A percentile compares a stretch with the other conserved stretches of the same genome.
phyloP scores from a whole-genome alignment of 352 stramenopile species.

The Globisporangium ultimum region DNA sequence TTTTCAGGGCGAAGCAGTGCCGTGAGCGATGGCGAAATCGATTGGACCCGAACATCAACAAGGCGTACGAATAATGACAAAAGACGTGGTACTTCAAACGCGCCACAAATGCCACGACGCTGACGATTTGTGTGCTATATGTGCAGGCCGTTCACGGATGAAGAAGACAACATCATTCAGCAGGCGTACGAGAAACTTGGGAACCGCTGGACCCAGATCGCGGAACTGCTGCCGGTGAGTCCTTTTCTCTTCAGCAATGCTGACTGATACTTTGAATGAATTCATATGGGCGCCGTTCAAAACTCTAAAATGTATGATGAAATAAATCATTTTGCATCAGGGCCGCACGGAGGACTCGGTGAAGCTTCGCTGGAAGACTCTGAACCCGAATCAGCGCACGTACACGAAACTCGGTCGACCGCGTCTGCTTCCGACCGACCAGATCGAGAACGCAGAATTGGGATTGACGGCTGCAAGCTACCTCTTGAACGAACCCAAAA shows the following conservation, averaged over 20 bases:
- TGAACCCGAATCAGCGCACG: conserved; percentile 79
- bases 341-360: conserved; percentile 78
- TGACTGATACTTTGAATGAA: background rate
- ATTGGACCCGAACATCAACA: conserved; percentile 92
- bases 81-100: background rate
- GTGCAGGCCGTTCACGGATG: conserved; percentile 52
- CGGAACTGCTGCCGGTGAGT: conserved; percentile 64
- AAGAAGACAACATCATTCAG: conserved; percentile 71
- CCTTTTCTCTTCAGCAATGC: background rate
- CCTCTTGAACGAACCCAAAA: conserved; percentile 4
- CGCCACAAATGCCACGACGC: no score
- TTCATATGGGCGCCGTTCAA: no score
- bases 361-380: conserved; percentile 77
- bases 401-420: conserved; percentile 74
- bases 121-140: background rate
- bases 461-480: conserved; percentile 8
- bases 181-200: conserved; percentile 79
- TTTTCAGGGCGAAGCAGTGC: conserved; percentile 88
- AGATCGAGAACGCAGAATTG: conserved; percentile 23
- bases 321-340: conserved; percentile 15
- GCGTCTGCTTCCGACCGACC: conserved; percentile 47
- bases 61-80: conserved; percentile 38
- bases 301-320: no score
- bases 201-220: conserved; percentile 88
- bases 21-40: conserved; percentile 96